phyloP scores from a whole-genome alignment of 208 protist genomes.

The Trypanosomatidae sp. region DNA sequence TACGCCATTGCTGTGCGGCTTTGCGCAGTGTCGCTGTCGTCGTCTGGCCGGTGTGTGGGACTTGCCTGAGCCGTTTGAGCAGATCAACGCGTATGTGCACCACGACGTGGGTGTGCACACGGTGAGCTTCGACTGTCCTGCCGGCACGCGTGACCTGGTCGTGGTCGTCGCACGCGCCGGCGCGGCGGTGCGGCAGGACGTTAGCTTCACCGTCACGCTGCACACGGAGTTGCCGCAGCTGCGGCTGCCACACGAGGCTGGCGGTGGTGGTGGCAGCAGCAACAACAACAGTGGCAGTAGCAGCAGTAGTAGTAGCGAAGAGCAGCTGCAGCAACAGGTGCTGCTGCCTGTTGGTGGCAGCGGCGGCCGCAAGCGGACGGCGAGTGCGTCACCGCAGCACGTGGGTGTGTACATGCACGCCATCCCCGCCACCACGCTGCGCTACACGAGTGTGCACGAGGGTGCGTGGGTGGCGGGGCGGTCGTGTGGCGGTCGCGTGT shows the following conservation, averaged over 20 bases:
- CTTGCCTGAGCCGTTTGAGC: slow-evolving; percentile 21
- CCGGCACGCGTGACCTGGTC: slow-evolving; percentile 47
- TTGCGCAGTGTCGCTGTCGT: slow-evolving; percentile 61
- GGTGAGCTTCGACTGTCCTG: slow-evolving; percentile 71
- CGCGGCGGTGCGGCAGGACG: slow-evolving; percentile 20
- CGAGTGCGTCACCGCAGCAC: too few relatives aligned
- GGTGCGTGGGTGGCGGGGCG: slow-evolving; percentile 57
- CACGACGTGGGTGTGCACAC: slow-evolving; percentile 42
- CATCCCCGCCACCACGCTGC: slow-evolving; percentile 36
- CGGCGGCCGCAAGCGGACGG: too few relatives aligned
- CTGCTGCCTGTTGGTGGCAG: too few relatives aligned
- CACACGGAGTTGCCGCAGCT: slow-evolving; percentile 67
- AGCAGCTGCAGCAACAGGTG: too few relatives aligned
- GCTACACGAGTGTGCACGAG: slow-evolving; percentile 14
- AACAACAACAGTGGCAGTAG: too few relatives aligned
- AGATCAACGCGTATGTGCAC: slow-evolving; percentile 48
- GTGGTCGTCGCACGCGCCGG: slow-evolving; percentile 39
- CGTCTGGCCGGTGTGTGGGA: slow-evolving; percentile 47
- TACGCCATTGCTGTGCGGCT: slow-evolving; percentile 35
- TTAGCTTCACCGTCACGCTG: slow-evolving; percentile 73
- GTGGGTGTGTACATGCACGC: slow-evolving; percentile 82
- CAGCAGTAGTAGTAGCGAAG: too few relatives aligned
- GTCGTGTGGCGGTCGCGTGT: slow-evolving; percentile 51
- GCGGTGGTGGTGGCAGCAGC: too few relatives aligned
- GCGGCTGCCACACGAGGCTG: slow-evolving; percentile 8